Base-by-base conservation (phyloP, 2,329 filamentous ascomycete species). In the Fusarium camptoceras region DNA sequence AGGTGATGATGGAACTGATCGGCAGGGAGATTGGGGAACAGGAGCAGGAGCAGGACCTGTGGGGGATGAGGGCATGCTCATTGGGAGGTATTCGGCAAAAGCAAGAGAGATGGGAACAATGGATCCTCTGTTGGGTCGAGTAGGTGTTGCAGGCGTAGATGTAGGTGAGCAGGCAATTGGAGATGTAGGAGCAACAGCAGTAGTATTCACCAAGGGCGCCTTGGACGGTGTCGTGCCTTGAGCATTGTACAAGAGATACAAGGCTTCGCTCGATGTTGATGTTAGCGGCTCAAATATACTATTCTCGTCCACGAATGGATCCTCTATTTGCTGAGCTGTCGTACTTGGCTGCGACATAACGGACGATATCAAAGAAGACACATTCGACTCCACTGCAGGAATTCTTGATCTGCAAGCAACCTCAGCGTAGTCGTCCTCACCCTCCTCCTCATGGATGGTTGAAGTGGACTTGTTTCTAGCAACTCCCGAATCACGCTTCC, bases 401-500 rank as follows among this genome's bases (percentile, higher is more conserved):
- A 69, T 59, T 37, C 24, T 62, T 53, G 44, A 58, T 56, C 43
- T 48, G 63, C 44, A 60, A 48, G 54, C 25, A 31, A 60, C 64
- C 48, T 72, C 76, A 54, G 76, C 72, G 54, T 76, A 77, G 24
- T 78, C 79, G 50, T 82, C 79, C 63, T 83, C 80, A 56, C 77
- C 78, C 66, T 82, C 77, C 59, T 84, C 77, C 59, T 84, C 83
- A 60, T 77, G 79, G 75, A 80, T 80, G 18, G 77, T 78, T 16
- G 74, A 74, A 18, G 76, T 73, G 27, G 83, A 83, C 31, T 81
- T 79, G 18, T 83, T 84, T 15, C 83, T 81, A 53, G 84, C 83
- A 54, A 86, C 82, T 10, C 83, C 85, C 25, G 87, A 89, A 72
- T 89, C 87, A 63, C 88, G 82, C 77, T 87, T 89, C 76, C 81